Percentiles rank a stretch among this genome's conserved stretches.
Evolutionary conservation across 2,329 filamentous ascomycete genomes (phyloP).

Genomic region (Cercospora sesami): DNA sequence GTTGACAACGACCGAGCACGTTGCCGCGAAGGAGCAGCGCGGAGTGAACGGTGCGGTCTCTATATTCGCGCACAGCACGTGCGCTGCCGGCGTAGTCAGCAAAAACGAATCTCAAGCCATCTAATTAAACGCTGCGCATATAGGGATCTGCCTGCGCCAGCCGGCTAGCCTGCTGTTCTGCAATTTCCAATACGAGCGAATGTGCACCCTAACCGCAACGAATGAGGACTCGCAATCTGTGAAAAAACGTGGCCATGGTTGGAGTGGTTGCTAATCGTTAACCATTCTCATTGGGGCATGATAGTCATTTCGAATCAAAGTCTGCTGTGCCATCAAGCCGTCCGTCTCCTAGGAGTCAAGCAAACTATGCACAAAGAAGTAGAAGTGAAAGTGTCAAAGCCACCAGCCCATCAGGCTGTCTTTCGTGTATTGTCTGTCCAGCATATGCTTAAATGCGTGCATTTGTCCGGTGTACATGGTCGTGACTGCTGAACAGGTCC

Average conservation of each 20-base stretch:
- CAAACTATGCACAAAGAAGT: conserved; percentile 24
- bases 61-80: background rate
- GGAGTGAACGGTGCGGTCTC: background rate
- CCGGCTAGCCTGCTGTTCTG: background rate
- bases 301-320: conserved; percentile 22
- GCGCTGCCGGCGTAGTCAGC: background rate
- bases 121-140: conserved; percentile 12
- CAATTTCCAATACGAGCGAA: conserved; percentile 14
- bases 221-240: conserved; percentile 2
- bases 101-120: background rate
- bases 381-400: conserved; percentile 17
- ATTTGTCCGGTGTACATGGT: conserved; percentile 1
- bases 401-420: conserved; percentile 19
- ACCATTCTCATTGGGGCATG: conserved; percentile 20
- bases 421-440: conserved; percentile 19
- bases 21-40: background rate
- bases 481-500: conserved; percentile 16
- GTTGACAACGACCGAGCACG: background rate
- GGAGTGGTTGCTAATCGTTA: conserved; percentile 15
- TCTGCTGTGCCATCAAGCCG: conserved; percentile 19
- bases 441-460: conserved; percentile 14
- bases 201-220: background rate
- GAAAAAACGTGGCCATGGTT: background rate
- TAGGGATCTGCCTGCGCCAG: conserved; percentile 14
- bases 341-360: conserved; percentile 19